Base-by-base conservation (phyloP, 2,329 filamentous ascomycete species). In the Trichophyton mentagrophytes region DNA sequence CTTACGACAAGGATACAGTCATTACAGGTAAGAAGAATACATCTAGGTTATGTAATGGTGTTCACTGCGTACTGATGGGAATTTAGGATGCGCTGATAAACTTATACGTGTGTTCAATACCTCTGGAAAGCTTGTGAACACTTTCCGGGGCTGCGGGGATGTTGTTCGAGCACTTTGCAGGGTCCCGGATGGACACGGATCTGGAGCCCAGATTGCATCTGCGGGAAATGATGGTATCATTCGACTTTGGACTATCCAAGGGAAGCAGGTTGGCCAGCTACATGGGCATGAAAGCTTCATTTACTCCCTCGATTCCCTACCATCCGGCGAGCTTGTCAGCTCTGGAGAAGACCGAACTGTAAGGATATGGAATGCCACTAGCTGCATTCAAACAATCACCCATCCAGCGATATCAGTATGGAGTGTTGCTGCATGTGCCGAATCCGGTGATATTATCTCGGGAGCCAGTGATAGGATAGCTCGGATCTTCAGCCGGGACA, bases 351-450 rank as follows among this genome's bases (percentile, higher is more conserved):
- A 99, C 74, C 84, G 93, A n/a, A 96, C 93, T 0, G 84, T 95
- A 38, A 83, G 90, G 59, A 79, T 99, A 70, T 99, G 95, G 93
- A 86, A 82, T 66, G 88, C 87, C 51, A 82, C 78, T 13, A 81
- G 90, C 61, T 97, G 92, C 71, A 76, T 96, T 53, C 93, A 99
- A 73, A 96, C 92, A 44, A 97, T 99, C 65, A 96, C 92, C 0
- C 90, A 96, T 69, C 93, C 93, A 9, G 93, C 93, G 8, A 95
- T 97, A 60, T 97, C 92, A 0, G 91, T 99, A 3, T 99, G 93
- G 93, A 81, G 84, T 13, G 90, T 99, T 17, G 88, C 90, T n/a
- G 88, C 83, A 9, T 93, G 89, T 69, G 70, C 80, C 0, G 84
- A 89, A 64, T 95, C 83, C 56, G 92, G 93, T 22, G 95, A 99